Evolutionary conservation across 2,329 filamentous ascomycete genomes (phyloP), one percentile per base, ranked within the genome.

Genomic region (Reticulascus tulasneorum): DNA sequence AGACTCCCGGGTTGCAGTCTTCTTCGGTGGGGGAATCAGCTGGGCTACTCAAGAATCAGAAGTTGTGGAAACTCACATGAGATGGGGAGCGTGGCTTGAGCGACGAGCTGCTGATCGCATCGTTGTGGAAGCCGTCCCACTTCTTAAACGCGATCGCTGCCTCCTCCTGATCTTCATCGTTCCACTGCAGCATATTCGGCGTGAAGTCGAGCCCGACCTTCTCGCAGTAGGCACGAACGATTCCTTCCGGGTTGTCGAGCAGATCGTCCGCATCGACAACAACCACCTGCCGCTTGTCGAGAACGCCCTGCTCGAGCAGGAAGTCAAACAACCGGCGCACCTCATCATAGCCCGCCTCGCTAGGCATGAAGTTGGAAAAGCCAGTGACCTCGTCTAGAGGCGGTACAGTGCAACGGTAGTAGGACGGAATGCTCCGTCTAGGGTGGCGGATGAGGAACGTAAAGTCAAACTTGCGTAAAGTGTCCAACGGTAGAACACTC

Each of bases 401-500:
- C 11, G 93, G 90, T 35, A 95, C 77, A 32, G 87, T 94, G 75
- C 91, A 97, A 50, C 91, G 84, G 73, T 84, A 95, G 70, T 91
- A 97, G 29, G 87, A 94, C 7, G 93, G 93, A 47, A 97, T 90
- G 52, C 86, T 85, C 56, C 80, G 81, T 52, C 87, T 81, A n/a
- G 93, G 93, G 60, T 97, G 89, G 38, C 93, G 90, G 69, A 98
- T 97, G 46, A 97, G 75, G 66, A 98, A 97, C 16, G 90, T 87
- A 67, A 91, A 97, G 63, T 96, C 89, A 66, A 94, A 97, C 48
- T 79, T 73, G 54, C 79, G 75, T 39, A 97, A 71, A 40, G 87
- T 67, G 20, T 79, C 77, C 19, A 77, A 64, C 4, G 93, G 93
- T 33, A 97, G 66, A 18, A 94, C 83, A 1, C 89, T 94, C 2